phyloP scores from a whole-genome alignment of 768 basidiomycete species.

The Rubroboletus pulcherrimus region DNA sequence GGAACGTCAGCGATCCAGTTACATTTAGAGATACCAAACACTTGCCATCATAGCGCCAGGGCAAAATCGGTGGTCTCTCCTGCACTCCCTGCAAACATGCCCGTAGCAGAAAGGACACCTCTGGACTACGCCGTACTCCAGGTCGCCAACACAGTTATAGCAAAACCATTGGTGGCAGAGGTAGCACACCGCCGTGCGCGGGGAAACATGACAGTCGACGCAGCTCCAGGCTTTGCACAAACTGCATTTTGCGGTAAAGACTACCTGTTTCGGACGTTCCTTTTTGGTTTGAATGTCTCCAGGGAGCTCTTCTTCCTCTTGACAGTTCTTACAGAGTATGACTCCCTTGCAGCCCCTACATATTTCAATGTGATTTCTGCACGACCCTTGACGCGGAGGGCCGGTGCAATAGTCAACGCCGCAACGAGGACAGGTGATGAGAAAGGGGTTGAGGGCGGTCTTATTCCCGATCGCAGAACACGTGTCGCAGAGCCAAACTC shows the following conservation, averaged over 20 bases:
- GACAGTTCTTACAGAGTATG: slow-evolving; percentile 4
- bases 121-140: not conserved
- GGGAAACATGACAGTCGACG: not conserved
- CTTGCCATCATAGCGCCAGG: not conserved
- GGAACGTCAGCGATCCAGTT: not conserved
- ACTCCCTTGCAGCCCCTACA: slow-evolving; percentile 10
- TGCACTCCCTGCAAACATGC: not conserved
- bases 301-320: slow-evolving; percentile 12
- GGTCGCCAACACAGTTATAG: not conserved
- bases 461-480: slow-evolving; percentile 1
- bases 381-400: accelerated
- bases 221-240: slow-evolving; percentile 9
- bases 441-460: not conserved
- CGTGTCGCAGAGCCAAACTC: slow-evolving; percentile 3
- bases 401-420: slow-evolving; percentile 4
- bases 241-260: not conserved
- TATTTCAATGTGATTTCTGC: not conserved
- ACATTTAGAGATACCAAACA: not conserved
- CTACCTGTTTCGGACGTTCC: not conserved
- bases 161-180: slow-evolving; percentile 7
- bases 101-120: not conserved
- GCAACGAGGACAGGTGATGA: slow-evolving; percentile 18
- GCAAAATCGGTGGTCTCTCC: not conserved
- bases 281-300: not conserved
- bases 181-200: not conserved